Conservation (phyloP, 352 stramenopile genomes). For the Plasmopara viticola region DNA sequence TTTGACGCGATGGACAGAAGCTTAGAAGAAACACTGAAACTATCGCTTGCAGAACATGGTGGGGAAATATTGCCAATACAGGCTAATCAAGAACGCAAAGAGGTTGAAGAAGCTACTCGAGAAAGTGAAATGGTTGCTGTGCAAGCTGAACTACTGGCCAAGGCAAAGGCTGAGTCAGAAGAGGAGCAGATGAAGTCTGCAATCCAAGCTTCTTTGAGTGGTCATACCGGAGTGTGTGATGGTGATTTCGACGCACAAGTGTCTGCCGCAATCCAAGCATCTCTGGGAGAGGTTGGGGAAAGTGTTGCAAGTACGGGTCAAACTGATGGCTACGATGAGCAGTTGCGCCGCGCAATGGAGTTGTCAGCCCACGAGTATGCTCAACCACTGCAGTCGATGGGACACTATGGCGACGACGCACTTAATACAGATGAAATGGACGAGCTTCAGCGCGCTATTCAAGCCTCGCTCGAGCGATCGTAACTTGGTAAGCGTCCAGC, state of each 20-base stretch:
- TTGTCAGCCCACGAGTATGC: constrained; percentile 56
- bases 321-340: constrained; percentile 43
- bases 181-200: constrained; percentile 67
- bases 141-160: constrained; percentile 62
- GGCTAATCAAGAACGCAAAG: constrained; percentile 30
- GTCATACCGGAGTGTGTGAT: constrained; percentile 3
- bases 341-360: constrained; percentile 51
- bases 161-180: constrained; percentile 62
- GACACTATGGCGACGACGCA: constrained; percentile 13
- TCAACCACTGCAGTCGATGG: constrained; percentile 14
- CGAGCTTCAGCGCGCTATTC: constrained; percentile 75
- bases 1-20: constrained; percentile 73
- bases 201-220: constrained; percentile 56
- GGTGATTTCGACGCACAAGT: constrained; percentile 51
- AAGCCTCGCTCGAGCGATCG: constrained; percentile 57
- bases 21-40: constrained; percentile 70
- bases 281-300: constrained; percentile 22
- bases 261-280: constrained; percentile 63
- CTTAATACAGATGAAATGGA: constrained; percentile 59
- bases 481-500: constrained; percentile 12
- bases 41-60: constrained; percentile 44
- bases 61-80: constrained; percentile 18
- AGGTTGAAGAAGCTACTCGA: constrained; percentile 44
- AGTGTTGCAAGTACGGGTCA: constrained; percentile 4
- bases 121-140: constrained; percentile 73